A percentile compares a stretch with the other conserved stretches of the same genome.
These are phyloP conservation scores for Suillus clintonianus DNA, from an alignment of 768 basidiomycete species.

Conservation along the genomic window DNA sequence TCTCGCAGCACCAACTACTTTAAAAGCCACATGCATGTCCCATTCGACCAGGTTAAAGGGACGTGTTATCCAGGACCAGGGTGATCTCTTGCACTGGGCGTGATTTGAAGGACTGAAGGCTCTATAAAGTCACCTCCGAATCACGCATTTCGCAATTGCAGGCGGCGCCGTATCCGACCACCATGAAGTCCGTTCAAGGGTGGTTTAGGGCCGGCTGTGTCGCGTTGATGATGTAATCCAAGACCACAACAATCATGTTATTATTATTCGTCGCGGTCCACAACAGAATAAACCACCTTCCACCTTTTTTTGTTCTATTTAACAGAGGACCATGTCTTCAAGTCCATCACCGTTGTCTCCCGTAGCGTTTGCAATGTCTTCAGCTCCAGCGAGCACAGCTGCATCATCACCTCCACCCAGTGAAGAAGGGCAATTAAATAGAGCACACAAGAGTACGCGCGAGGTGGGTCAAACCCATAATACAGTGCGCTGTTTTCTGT, in stretches of 20 bases:
- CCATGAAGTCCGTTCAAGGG: no score
- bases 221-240: slow-evolving; percentile 29
- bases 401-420: slow-evolving; percentile 29
- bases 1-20: neutral
- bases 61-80: no score
- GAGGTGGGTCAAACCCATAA: slow-evolving; percentile 15
- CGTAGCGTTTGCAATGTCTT: slow-evolving; percentile 15
- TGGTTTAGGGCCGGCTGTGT: slow-evolving; percentile 24
- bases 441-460: slow-evolving; percentile 6
- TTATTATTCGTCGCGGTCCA: slow-evolving; percentile 1
- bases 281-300: neutral
- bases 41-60: no score
- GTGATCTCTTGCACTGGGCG: no score
- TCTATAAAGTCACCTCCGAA: no score
- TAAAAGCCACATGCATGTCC: no score
- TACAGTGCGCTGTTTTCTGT: neutral
- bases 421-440: slow-evolving; percentile 5
- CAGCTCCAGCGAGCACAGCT: slow-evolving; percentile 22
- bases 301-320: neutral
- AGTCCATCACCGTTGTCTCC: slow-evolving; percentile 18
- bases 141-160: no score
- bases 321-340: slow-evolving; percentile 18
- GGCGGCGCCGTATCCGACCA: no score
- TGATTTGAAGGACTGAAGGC: no score
- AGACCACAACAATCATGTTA: neutral